These are phyloP conservation scores for Salix purpurea DNA, from an alignment of 345 rosid genomes.

Conservation along the genomic window DNA sequence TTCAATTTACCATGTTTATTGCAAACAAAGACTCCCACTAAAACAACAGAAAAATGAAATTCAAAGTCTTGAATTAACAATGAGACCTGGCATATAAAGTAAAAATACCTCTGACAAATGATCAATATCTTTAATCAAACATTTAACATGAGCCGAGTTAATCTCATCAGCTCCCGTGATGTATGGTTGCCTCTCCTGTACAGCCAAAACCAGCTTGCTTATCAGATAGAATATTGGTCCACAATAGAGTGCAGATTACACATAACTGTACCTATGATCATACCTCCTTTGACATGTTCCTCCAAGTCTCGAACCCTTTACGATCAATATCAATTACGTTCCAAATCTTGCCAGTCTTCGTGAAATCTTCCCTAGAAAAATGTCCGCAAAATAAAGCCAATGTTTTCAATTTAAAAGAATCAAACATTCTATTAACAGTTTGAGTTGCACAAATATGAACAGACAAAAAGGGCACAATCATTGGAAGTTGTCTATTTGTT, in stretches of 20 bases:
- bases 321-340: conserved; percentile 38
- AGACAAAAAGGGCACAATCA: no score
- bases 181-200: conserved; percentile 59
- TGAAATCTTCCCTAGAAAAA: conserved; percentile 48
- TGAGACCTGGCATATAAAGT: not conserved
- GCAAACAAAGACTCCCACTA: not conserved
- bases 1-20: no score
- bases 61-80: not conserved
- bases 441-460: no score
- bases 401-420: not conserved
- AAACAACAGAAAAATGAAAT: not conserved
- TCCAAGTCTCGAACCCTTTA: conserved; percentile 61
- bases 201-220: not conserved
- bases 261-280: not conserved
- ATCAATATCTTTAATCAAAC: conserved; percentile 28
- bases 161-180: conserved; percentile 34
- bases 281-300: conserved; percentile 64
- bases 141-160: conserved; percentile 19
- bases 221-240: not conserved
- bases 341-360: conserved; percentile 11
- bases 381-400: not conserved
- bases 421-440: not conserved
- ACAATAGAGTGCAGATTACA: not conserved
- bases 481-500: no score
- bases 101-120: conserved; percentile 26